Conservation (phyloP, 2,329 filamentous ascomycete species). For the Diaporthe ampelina region DNA sequence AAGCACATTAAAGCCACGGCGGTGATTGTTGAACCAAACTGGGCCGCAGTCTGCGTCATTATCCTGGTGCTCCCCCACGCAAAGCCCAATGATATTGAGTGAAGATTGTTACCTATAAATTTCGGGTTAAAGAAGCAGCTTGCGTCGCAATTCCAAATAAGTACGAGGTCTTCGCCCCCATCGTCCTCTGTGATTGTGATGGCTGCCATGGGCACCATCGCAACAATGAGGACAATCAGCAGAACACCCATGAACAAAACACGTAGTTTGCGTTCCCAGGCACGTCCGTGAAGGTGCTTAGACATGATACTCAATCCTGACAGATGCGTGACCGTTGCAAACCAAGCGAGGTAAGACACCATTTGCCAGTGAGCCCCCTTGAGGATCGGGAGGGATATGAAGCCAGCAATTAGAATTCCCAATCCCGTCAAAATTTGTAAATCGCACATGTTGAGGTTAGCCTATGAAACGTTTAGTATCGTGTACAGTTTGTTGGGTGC, state of each 20-base stretch:
- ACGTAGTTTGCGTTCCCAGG: neutral
- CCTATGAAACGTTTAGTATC: neutral
- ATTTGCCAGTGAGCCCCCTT: conserved; percentile 6
- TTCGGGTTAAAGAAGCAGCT: conserved; percentile 4
- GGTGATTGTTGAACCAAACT: neutral
- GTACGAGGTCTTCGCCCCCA: neutral
- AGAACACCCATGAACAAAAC: neutral
- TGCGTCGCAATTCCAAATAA: neutral
- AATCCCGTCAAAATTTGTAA: conserved; percentile 1
- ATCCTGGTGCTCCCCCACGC: neutral
- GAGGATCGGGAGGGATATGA: neutral
- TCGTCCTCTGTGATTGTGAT: conserved; percentile 11
- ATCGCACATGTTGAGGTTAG: conserved; percentile 6
- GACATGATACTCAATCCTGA: neutral
- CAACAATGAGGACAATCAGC: neutral
- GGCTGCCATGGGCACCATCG: neutral
- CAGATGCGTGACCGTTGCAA: neutral
- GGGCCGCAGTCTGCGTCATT: conserved; percentile 4
- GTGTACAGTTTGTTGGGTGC: neutral
- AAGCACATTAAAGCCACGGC: neutral
- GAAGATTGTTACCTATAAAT: neutral
- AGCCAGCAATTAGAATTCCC: neutral
- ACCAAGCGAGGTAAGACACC: conserved; percentile 1
- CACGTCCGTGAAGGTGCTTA: neutral
- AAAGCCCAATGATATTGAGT: neutral